Conservation (phyloP, 2,329 filamentous ascomycete genomes). For the Colletotrichum sp. region DNA sequence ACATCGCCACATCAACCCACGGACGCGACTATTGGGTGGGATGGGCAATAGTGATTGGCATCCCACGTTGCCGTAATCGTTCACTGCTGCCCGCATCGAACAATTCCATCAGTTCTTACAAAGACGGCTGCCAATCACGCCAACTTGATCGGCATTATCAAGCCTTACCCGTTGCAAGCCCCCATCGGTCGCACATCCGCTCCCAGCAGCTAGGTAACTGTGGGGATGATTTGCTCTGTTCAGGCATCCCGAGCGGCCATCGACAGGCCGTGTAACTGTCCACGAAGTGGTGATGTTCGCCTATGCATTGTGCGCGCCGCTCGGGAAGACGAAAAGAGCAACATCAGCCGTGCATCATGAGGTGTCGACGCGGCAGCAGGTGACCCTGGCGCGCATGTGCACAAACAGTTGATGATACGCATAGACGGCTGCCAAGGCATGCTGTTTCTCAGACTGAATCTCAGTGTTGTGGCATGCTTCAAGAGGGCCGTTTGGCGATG, state of each 20-base stretch:
- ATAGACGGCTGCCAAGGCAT: background rate
- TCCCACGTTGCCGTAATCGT: background rate
- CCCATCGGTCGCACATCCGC: background rate
- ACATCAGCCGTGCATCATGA: background rate
- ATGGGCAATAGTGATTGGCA: background rate
- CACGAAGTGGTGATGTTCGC: background rate
- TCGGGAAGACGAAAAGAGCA: background rate
- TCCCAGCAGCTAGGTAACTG: background rate
- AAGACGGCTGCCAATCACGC: background rate
- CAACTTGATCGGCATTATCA: background rate
- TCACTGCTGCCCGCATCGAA: background rate
- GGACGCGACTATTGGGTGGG: background rate
- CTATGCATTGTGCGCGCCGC: background rate
- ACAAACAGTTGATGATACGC: background rate
- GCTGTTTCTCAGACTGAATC: background rate
- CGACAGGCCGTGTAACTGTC: background rate
- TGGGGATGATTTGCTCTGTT: background rate
- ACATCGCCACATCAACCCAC: background rate
- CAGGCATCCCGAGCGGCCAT: background rate
- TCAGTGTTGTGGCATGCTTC: background rate
- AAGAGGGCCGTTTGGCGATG: background rate
- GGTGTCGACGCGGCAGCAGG: background rate
- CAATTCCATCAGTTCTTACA: background rate
- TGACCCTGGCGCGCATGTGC: background rate
- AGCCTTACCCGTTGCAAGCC: background rate